Percentiles rank a stretch among this genome's conserved stretches.
Evolutionary conservation across 352 stramenopile species (phyloP).

Genomic region (Pythium biforme): DNA sequence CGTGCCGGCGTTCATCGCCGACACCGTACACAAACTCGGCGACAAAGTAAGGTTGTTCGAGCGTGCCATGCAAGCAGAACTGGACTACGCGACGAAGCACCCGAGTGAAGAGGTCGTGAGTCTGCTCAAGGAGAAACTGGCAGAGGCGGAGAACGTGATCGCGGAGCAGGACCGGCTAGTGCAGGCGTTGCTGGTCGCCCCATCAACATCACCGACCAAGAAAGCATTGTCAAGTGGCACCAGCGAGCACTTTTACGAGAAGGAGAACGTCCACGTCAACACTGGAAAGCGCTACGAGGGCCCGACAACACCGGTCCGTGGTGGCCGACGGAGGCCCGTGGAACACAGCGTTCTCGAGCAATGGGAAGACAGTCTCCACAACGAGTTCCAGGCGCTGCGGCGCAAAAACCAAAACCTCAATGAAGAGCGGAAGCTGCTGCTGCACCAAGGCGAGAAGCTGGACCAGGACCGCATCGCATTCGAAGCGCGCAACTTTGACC

Average conservation of each 20-base stretch:
- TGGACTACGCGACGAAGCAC: slow-evolving; percentile 30
- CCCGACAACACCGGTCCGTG: neutral
- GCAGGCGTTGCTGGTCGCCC: slow-evolving; percentile 47
- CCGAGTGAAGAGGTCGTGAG: slow-evolving; percentile 31
- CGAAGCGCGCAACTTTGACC: slow-evolving; percentile 22
- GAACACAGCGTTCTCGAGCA: slow-evolving; percentile 24
- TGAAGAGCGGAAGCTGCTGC: slow-evolving; percentile 18
- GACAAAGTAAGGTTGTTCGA: slow-evolving; percentile 58
- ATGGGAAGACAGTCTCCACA: slow-evolving; percentile 22
- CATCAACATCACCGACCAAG: neutral
- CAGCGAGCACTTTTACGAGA: slow-evolving; percentile 3
- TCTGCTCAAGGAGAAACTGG: slow-evolving; percentile 60
- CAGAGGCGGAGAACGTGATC: slow-evolving; percentile 61
- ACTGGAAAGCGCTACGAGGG: slow-evolving; percentile 15
- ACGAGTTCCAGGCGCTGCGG: slow-evolving; percentile 16
- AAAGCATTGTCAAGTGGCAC: neutral
- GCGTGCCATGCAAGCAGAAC: slow-evolving; percentile 51
- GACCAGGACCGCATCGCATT: slow-evolving; percentile 25
- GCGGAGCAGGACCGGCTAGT: slow-evolving; percentile 68
- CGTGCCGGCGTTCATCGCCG: slow-evolving; percentile 48
- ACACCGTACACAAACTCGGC: slow-evolving; percentile 45
- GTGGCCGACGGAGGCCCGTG: slow-evolving; percentile 1
- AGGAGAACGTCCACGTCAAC: slow-evolving; percentile 29
- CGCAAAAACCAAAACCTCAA: slow-evolving; percentile 19
- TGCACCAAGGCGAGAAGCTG: slow-evolving; percentile 15